Conservation (phyloP, 768 basidiomycete species). For the Lyophyllum semitale region DNA sequence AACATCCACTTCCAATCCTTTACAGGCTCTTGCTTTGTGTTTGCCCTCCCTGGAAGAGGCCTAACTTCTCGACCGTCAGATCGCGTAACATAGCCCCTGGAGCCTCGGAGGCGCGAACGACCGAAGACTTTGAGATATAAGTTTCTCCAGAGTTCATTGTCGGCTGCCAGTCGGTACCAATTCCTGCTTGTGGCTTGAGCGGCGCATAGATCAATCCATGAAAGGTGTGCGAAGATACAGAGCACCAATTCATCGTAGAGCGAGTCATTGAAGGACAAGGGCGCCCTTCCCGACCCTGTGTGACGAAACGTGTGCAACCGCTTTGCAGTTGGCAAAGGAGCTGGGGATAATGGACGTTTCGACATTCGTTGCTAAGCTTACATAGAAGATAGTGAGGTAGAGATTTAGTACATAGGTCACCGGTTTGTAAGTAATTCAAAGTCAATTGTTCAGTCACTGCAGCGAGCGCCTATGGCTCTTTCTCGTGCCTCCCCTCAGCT, state of each 20-base stretch:
- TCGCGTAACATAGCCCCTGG: constrained; percentile 58
- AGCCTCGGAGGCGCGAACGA: constrained; percentile 66
- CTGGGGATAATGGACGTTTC: constrained; percentile 53
- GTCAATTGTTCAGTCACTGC: background rate
- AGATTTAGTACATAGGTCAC: background rate
- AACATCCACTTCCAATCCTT: constrained; percentile 90
- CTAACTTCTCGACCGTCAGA: constrained; percentile 60
- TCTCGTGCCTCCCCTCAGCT: constrained; percentile 55
- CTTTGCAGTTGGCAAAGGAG: constrained; percentile 57
- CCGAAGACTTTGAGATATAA: constrained; percentile 69
- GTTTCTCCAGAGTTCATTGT: constrained; percentile 74
- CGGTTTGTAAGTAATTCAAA: background rate
- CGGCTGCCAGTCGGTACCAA: constrained; percentile 67
- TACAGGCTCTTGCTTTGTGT: constrained; percentile 32
- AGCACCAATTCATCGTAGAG: constrained; percentile 79
- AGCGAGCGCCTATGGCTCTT: constrained; percentile 42
- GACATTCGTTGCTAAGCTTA: constrained; percentile 46
- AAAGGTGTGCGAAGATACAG: constrained; percentile 71
- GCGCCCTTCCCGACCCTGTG: constrained; percentile 3
- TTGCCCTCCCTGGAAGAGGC: constrained; percentile 56
- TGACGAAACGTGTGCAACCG: constrained; percentile 40
- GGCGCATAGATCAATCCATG: constrained; percentile 66
- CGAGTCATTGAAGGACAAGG: constrained; percentile 50
- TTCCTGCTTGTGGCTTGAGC: constrained; percentile 62
- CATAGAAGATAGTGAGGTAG: too few relatives aligned